Percentiles rank a stretch among this genome's conserved stretches.
These are phyloP conservation scores for Corynascus novoguineensis DNA, from an alignment of 495 filamentous ascomycete genomes.

Conservation along the genomic window DNA sequence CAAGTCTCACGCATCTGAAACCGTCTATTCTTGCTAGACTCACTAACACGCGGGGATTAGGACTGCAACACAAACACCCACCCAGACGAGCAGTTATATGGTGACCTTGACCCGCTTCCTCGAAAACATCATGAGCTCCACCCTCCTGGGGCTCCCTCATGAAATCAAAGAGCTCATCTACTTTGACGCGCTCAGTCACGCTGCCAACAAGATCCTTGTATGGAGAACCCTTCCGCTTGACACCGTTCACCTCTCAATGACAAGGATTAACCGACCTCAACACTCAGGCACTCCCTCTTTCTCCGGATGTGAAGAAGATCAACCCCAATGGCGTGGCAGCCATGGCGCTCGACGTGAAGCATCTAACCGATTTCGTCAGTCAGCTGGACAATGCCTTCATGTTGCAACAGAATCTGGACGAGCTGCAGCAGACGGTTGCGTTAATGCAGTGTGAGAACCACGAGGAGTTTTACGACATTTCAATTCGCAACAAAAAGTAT, in stretches of 20 bases:
- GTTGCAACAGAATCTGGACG: conserved; percentile 79
- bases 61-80: conserved; percentile 58
- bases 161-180: conserved; percentile 98
- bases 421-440: conserved; percentile 80
- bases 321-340: conserved; percentile 78
- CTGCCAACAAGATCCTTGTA: conserved; percentile 79
- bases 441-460: conserved; percentile 83
- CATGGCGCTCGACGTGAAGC: conserved; percentile 73
- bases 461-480: conserved; percentile 91
- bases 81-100: conserved; percentile 85
- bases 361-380: conserved; percentile 79
- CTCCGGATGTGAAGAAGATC: conserved; percentile 72
- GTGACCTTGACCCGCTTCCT: conserved; percentile 85
- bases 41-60: conserved; percentile 24
- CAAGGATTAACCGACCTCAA: background rate
- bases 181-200: conserved; percentile 90
- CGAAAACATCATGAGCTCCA: conserved; percentile 94
- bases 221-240: conserved; percentile 14
- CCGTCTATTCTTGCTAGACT: background rate
- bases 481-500: conserved; percentile 83
- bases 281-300: conserved; percentile 68
- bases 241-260: conserved; percentile 2
- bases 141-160: conserved; percentile 79
- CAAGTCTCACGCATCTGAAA: conserved; percentile 19
- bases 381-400: conserved; percentile 71